phyloP scores from a whole-genome alignment of 1,284 basidiomycete species.

The Trametes polyzona region DNA sequence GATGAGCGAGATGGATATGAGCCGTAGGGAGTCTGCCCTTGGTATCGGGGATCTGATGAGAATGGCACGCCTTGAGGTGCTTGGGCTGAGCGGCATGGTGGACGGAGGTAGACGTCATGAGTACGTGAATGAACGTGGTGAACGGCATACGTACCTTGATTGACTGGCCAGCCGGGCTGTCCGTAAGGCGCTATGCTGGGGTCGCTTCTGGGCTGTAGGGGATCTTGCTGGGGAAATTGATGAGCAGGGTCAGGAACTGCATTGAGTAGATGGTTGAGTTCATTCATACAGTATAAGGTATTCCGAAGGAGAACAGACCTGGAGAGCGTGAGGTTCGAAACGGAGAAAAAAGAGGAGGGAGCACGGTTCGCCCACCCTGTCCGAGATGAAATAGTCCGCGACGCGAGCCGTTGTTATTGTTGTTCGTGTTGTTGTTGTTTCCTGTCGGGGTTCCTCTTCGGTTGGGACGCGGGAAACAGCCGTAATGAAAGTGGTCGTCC shows the following conservation, averaged over 20 bases:
- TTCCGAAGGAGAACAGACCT: slow-evolving; percentile 69
- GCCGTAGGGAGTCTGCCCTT: slow-evolving; percentile 45
- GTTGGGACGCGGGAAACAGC: slow-evolving; percentile 36
- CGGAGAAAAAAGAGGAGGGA: slow-evolving; percentile 81
- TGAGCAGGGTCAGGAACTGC: slow-evolving; percentile 43
- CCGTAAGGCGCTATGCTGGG: slow-evolving; percentile 54
- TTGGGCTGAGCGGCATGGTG: slow-evolving; percentile 25
- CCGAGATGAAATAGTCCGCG: slow-evolving; percentile 60
- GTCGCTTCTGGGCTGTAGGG: slow-evolving; percentile 60
- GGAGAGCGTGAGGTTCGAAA: slow-evolving; percentile 86
- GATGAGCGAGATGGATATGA: slow-evolving; percentile 53
- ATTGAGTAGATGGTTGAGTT: slow-evolving; percentile 32
- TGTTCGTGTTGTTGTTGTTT: slow-evolving; percentile 31
- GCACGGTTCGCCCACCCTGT: slow-evolving; percentile 85
- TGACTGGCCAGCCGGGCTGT: slow-evolving; percentile 49
- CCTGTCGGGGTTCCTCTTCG: slow-evolving; percentile 35
- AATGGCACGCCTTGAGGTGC: slow-evolving; percentile 32
- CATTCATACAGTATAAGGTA: slow-evolving; percentile 32
- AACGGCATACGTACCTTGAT: slow-evolving; percentile 45
- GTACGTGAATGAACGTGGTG: slow-evolving; percentile 23
- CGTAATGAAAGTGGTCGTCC: slow-evolving; percentile 40
- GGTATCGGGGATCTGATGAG: slow-evolving; percentile 54
- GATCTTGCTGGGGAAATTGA: slow-evolving; percentile 64
- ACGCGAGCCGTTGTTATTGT: slow-evolving; percentile 28
- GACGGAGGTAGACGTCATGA: slow-evolving; percentile 20